These are phyloP conservation scores for Serendipita indica DNA, from an alignment of 768 basidiomycete genomes.

Conservation along the genomic window DNA sequence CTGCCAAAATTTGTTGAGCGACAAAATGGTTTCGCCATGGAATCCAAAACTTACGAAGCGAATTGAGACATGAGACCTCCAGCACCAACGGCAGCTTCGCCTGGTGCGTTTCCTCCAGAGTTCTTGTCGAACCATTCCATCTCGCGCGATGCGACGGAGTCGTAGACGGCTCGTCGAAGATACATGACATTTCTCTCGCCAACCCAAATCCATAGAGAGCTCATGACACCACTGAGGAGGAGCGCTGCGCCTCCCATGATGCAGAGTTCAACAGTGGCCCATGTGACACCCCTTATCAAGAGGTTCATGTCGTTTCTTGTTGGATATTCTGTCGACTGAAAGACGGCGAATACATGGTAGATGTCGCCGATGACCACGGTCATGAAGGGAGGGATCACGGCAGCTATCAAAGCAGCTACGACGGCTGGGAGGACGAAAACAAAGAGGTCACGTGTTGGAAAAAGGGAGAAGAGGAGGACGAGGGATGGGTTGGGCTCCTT, in stretches of 20 bases:
- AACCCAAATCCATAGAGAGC: conserved; percentile 71
- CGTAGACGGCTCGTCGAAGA: conserved; percentile 54
- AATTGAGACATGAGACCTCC: conserved; percentile 92
- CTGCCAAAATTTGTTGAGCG: conserved; percentile 27
- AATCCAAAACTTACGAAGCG: conserved; percentile 40
- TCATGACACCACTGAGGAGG: conserved; percentile 56
- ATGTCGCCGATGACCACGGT: conserved; percentile 63
- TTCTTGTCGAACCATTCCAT: conserved; percentile 74
- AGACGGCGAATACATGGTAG: conserved; percentile 56
- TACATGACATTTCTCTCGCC: conserved; percentile 66
- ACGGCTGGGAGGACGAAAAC: conserved; percentile 50
- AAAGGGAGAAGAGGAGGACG: conserved; percentile 50
- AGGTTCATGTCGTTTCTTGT: conserved; percentile 17
- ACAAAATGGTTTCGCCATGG: background rate
- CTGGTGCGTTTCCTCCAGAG: conserved; percentile 25
- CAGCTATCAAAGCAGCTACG: conserved; percentile 43
- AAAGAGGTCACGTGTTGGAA: conserved; percentile 40
- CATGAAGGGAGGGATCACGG: conserved; percentile 74
- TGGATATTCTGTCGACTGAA: conserved; percentile 25
- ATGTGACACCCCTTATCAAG: conserved; percentile 30
- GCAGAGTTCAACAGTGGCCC: conserved; percentile 50
- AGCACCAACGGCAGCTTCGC: conserved; percentile 47
- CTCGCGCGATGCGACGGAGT: conserved; percentile 47
- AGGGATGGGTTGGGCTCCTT: conserved; percentile 36
- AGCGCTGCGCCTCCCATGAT: conserved; percentile 52